phyloP scores from a whole-genome alignment of 2,329 filamentous ascomycete species.

The Fusarium beomiforme region DNA sequence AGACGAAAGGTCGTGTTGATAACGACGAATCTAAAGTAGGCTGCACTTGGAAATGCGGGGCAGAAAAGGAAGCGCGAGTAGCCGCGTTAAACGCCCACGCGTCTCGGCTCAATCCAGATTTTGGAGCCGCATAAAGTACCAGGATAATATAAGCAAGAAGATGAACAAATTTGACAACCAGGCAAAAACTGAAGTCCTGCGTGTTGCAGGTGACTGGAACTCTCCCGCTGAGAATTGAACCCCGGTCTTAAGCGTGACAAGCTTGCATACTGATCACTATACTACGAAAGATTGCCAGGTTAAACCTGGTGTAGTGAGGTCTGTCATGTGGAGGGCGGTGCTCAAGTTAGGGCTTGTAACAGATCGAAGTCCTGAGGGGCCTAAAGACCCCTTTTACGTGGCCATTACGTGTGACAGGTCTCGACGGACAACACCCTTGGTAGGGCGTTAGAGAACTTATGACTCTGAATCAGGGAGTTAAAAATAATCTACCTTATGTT shows the following conservation, averaged over 20 bases:
- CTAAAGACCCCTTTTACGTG: too few relatives aligned
- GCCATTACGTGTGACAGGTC: too few relatives aligned
- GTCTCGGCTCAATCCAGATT: neutral
- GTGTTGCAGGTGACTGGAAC: constrained; percentile 15
- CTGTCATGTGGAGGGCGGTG: neutral
- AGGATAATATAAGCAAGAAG: neutral
- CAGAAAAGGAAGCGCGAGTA: neutral
- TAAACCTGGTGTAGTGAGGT: constrained; percentile 15
- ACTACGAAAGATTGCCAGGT: constrained; percentile 11
- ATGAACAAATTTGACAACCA: neutral
- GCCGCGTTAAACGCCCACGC: constrained; percentile 7
- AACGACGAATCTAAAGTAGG: constrained; percentile 5
- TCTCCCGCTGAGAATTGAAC: constrained; percentile 30
- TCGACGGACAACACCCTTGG: too few relatives aligned
- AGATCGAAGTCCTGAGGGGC: too few relatives aligned
- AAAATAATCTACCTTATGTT: too few relatives aligned
- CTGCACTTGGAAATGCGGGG: constrained; percentile 17
- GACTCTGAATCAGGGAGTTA: too few relatives aligned
- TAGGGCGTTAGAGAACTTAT: too few relatives aligned
- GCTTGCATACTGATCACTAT: constrained; percentile 32
- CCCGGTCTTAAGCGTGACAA: constrained; percentile 29
- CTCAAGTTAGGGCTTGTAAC: too few relatives aligned
- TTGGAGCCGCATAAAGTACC: neutral
- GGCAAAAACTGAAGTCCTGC: neutral
- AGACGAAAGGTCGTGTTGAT: constrained; percentile 5